Conservation (phyloP, 1,284 basidiomycete genomes). For the Ceratobasidium sp. region DNA sequence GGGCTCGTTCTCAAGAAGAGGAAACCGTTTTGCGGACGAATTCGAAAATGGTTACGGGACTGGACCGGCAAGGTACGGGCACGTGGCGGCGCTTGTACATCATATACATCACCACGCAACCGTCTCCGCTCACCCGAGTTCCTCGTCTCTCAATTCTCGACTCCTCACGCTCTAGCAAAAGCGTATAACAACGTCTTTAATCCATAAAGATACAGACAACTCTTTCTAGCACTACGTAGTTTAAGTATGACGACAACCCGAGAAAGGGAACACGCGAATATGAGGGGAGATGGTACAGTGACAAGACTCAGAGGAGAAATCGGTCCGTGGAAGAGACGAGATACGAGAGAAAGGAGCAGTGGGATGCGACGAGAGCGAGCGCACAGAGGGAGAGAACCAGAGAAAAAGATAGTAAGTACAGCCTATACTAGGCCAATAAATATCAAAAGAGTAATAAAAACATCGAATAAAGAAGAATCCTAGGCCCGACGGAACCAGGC, state of each 20-base stretch:
- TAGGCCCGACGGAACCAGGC: slow-evolving; percentile 42
- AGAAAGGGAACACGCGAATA: not conserved
- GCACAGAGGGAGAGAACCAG: not conserved
- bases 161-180: no score
- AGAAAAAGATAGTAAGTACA: slow-evolving; percentile 6
- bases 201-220: no score
- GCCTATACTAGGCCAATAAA: not conserved
- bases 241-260: not conserved
- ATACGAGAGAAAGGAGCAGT: not conserved
- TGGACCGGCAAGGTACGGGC: no score
- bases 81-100: no score
- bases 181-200: no score
- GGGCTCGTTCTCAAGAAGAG: no score
- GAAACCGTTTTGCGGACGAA: no score
- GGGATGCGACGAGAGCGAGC: slow-evolving; percentile 19
- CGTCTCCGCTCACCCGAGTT: no score
- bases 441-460: slow-evolving; percentile 14
- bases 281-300: not conserved
- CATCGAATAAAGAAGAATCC: not conserved
- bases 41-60: no score
- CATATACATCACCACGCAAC: no score
- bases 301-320: not conserved
- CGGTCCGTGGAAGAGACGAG: slow-evolving; percentile 1
- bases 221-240: not conserved
- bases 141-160: no score